phyloP scores from a whole-genome alignment of 371 early-diverging fungal genomes.

The Mycotypha africana region DNA sequence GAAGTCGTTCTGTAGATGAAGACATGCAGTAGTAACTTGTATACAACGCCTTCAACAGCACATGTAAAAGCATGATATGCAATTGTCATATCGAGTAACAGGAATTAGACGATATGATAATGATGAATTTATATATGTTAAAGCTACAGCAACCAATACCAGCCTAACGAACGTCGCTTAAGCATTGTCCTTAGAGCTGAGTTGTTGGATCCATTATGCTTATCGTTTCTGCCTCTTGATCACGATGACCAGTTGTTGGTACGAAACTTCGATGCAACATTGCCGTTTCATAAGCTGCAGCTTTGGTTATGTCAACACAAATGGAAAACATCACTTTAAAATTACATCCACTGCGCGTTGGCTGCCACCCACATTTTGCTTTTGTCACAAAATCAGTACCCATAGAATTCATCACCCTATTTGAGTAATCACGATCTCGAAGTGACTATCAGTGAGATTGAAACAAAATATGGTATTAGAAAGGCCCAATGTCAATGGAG shows the following conservation, averaged over 20 bases:
- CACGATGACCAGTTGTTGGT: conserved; percentile 6
- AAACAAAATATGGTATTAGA: background rate
- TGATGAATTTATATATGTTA: conserved; percentile 6
- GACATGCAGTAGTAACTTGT: too few species aligned
- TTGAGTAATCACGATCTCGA: background rate
- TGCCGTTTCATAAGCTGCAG: conserved; percentile 7
- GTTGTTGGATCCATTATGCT: conserved; percentile 13
- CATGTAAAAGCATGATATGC: conserved; percentile 6
- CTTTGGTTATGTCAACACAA: conserved; percentile 6
- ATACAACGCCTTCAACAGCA: conserved; percentile 2
- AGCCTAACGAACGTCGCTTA: conserved; percentile 10
- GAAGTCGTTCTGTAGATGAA: too few species aligned
- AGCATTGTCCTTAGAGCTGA: conserved; percentile 11
- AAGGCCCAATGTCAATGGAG: too few species aligned
- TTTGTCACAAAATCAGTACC: background rate
- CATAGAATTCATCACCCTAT: background rate
- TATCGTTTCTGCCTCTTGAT: conserved; percentile 10
- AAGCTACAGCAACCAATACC: conserved; percentile 1
- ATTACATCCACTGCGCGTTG: conserved; percentile 1
- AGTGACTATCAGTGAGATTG: background rate
- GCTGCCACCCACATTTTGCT: background rate
- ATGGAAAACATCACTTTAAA: conserved; percentile 10
- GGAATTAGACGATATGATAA: conserved; percentile 7
- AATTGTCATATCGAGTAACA: conserved; percentile 5
- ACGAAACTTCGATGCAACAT: conserved; percentile 8